Percentiles rank a stretch among this genome's conserved stretches.
Conservation (phyloP, 805 yeast genomes). For the Suhomyces pyralidae region DNA sequence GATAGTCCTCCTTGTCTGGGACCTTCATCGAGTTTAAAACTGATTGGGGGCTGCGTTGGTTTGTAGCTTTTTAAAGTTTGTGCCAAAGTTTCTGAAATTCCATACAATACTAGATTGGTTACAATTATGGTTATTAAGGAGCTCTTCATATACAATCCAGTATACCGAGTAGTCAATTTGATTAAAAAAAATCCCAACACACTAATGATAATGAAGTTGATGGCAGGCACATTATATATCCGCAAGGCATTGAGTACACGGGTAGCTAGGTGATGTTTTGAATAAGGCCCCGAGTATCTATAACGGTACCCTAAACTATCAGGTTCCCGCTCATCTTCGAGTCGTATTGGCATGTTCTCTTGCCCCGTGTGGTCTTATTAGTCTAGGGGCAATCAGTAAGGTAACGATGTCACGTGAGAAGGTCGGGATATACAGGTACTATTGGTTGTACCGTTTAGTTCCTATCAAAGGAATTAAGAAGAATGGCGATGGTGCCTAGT, state of each 20-base stretch:
- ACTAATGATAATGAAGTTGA: slow-evolving; percentile 53
- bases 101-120: slow-evolving; percentile 77
- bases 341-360: slow-evolving; percentile 20
- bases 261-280: slow-evolving; percentile 1
- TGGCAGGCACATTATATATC: slow-evolving; percentile 49
- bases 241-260: slow-evolving; percentile 31
- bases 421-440: neutral
- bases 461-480: neutral
- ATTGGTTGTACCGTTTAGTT: neutral
- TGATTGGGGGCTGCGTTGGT: slow-evolving; percentile 18
- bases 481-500: neutral
- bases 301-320: slow-evolving; percentile 10
- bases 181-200: slow-evolving; percentile 49
- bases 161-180: slow-evolving; percentile 56
- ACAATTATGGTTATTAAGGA: slow-evolving; percentile 76
- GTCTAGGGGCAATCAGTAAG: neutral
- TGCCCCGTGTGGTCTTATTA: neutral
- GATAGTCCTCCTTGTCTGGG: slow-evolving; percentile 11
- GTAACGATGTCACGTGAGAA: neutral
- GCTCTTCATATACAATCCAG: slow-evolving; percentile 56
- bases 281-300: neutral
- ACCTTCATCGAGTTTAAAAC: slow-evolving; percentile 17
- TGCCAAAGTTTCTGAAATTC: slow-evolving; percentile 89
- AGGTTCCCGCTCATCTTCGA: slow-evolving; percentile 12
- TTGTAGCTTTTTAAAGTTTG: slow-evolving; percentile 54